phyloP scores from a whole-genome alignment of 768 basidiomycete species.

The Imleria badia region DNA sequence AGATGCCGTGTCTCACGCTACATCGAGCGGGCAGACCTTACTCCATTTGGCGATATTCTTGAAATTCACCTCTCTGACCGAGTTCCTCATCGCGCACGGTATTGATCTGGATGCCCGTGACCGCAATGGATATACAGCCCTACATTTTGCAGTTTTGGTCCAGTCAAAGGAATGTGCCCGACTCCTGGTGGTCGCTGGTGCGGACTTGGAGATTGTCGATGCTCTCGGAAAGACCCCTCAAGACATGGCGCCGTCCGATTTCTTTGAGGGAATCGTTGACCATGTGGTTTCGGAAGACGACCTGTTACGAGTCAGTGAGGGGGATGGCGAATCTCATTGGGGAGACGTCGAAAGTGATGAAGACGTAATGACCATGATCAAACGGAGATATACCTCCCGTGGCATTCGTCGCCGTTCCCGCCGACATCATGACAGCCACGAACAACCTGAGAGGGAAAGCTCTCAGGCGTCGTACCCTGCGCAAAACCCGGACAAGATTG shows the following conservation, averaged over 20 bases:
- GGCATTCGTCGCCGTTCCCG: constrained; percentile 31
- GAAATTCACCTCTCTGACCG: constrained; percentile 66
- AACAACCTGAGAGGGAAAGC: constrained; percentile 9
- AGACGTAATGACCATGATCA: constrained; percentile 38
- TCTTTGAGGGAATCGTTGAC: constrained; percentile 42
- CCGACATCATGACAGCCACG: constrained; percentile 17
- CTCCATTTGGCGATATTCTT: constrained; percentile 86
- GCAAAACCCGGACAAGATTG: constrained; percentile 1
- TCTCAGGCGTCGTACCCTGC: background rate
- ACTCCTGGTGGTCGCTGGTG: constrained; percentile 75
- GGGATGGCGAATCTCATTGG: constrained; percentile 62
- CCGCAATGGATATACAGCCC: constrained; percentile 84
- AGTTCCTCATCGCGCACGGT: constrained; percentile 68
- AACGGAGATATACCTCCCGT: constrained; percentile 35
- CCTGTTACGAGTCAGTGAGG: constrained; percentile 32
- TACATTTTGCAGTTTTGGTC: constrained; percentile 80
- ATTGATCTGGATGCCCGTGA: constrained; percentile 85
- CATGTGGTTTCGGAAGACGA: constrained; percentile 19
- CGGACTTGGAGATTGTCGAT: constrained; percentile 75
- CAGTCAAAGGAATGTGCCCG: constrained; percentile 62
- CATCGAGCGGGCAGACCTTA: constrained; percentile 77
- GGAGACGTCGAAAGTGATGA: constrained; percentile 72
- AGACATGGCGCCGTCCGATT: constrained; percentile 51
- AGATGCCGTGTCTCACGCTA: constrained; percentile 68
- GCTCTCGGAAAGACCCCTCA: constrained; percentile 66